These are phyloP conservation scores for Porphyrellus sp. DNA, from an alignment of 1,284 basidiomycete genomes.

Conservation along the genomic window DNA sequence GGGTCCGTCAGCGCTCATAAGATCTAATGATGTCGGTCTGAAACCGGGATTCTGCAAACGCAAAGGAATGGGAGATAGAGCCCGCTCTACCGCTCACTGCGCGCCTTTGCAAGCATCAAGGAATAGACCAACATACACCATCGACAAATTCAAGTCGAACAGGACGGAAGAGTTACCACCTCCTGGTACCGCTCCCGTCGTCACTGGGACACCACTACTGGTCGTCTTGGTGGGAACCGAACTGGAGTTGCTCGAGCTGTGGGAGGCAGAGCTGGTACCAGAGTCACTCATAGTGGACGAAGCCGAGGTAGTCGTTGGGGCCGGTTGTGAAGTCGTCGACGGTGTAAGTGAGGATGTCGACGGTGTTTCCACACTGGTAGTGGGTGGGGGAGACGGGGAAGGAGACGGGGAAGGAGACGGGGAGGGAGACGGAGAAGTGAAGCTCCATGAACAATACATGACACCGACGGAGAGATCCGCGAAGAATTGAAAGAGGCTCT, in stretches of 20 bases:
- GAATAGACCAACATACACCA: conserved; percentile 26
- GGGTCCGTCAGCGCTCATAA: conserved; percentile 22
- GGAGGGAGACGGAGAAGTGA: conserved; percentile 26
- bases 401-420: conserved; percentile 8
- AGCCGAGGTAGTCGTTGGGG: conserved; percentile 27
- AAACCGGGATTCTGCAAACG: background rate
- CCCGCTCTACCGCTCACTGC: conserved; percentile 11
- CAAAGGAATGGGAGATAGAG: conserved; percentile 1
- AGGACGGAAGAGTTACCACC: conserved; percentile 13
- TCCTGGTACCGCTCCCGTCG: conserved; percentile 10
- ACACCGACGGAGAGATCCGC: conserved; percentile 38
- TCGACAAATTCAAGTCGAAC: conserved; percentile 13
- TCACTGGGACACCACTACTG: conserved; percentile 5
- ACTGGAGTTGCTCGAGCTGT: conserved; percentile 13
- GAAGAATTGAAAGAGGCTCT: conserved; percentile 53
- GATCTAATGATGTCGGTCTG: conserved; percentile 19
- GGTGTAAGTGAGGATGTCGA: conserved; percentile 13
- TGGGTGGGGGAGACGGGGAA: conserved; percentile 17
- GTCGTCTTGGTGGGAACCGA: conserved; percentile 20
- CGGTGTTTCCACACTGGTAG: conserved; percentile 12
- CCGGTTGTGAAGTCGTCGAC: conserved; percentile 28
- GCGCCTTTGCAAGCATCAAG: conserved; percentile 11
- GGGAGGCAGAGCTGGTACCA: conserved; percentile 16
- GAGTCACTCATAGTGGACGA: conserved; percentile 15
- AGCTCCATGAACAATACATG: conserved; percentile 43